Evolutionary conservation across 2,329 filamentous ascomycete species (phyloP), one percentile per base, ranked within the genome.

Genomic region (Penicillium sp.): DNA sequence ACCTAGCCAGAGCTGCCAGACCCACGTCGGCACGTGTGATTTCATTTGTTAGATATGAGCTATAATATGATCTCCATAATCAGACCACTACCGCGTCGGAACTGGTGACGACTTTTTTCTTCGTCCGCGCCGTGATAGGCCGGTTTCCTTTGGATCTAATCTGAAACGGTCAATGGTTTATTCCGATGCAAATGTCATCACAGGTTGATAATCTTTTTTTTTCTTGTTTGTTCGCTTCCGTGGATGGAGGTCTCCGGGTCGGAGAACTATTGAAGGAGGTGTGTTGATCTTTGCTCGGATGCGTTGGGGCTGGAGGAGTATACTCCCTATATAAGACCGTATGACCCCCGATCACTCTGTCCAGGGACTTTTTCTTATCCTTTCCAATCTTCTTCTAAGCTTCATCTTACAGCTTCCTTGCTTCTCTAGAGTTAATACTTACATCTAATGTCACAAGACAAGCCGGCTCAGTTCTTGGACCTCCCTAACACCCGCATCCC

Each of bases 271-370:
- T 4, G 47, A 50, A 26, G 8, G 21, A 23, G 21, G 21, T 50
- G 47, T 26, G 9, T 29, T 26, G 7, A 19, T 29, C 19, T 23
- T 23, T 23, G 47, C 11, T 8, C 26, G 23, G 47, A 3, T 50
- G 29, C 30, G 15, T 23, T 29, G 15, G 23, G 23, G 47, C 47
- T 50, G 21, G 21, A 11, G 23, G 15, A 57, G 13, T 13, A 1
- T 41, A 26, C 26, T 26, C 26, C 35, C 35, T 60, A 63, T 68
- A 68, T 68, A 68, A 62, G 62, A 67, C 60, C 56, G 50, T 65
- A 61, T 61, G 58, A 66, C 61, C 41, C 58, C 66, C 60, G 2
- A 21, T 65, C 47, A 11, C 41, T 31, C 51, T 57, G 35, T 56
- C 56, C 51, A 56, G 47, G 53, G 41, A 58, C 57, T 52, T 35